Base-by-base conservation (phyloP, 371 early-diverging fungal genomes). In the Fennellomyces sp. region DNA sequence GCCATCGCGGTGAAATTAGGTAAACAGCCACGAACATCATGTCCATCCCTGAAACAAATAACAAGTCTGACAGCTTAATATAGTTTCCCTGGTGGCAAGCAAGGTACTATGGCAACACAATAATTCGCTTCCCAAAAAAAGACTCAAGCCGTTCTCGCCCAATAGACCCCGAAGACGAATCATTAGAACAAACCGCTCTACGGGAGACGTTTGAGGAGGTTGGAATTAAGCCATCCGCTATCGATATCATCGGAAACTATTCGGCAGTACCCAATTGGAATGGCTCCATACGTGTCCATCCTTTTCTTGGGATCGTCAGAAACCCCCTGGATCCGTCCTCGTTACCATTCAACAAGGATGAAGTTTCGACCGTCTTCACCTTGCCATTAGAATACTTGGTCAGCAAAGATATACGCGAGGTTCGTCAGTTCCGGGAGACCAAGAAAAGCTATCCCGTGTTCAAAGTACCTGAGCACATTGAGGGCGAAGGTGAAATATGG, bases 121-220 rank as follows among this genome's bases (percentile, higher is more conserved):
- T n/a, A n/a, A n/a, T n/a, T n/a, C n/a, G n/a, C n/a, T n/a, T n/a
- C n/a, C n/a, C n/a, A 25, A 56, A 53, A 17, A 33, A 28, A 23
- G 13, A 58, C 21, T 30, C 25, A n/a, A 19, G 17, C 28, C 10
- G 6, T 33, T 38, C 42, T 39, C 38, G 3, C 13, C 0, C 28
- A 27, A 31, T 27, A 75, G 91, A 91, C 63, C 63, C 68, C 0
- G 38, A 64, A 17, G 95, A 92, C 64, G 23, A 54, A 4, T 78
- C 81, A 25, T 61, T 83, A 7, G 74, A 82, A 52, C 72, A 60
- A 11, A 90, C 97, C 2, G 94, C 94, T 4, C 60, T 95, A 38
- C 80, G 97, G 26, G 97, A 95, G 63, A 91, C 94, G 10, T 42
- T 69, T 15, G 96, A 97, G 69, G 97, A 97, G 65, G 77, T 95